These are phyloP conservation scores for Fusarium longipes DNA, from an alignment of 2,329 filamentous ascomycete species.

Conservation along the genomic window DNA sequence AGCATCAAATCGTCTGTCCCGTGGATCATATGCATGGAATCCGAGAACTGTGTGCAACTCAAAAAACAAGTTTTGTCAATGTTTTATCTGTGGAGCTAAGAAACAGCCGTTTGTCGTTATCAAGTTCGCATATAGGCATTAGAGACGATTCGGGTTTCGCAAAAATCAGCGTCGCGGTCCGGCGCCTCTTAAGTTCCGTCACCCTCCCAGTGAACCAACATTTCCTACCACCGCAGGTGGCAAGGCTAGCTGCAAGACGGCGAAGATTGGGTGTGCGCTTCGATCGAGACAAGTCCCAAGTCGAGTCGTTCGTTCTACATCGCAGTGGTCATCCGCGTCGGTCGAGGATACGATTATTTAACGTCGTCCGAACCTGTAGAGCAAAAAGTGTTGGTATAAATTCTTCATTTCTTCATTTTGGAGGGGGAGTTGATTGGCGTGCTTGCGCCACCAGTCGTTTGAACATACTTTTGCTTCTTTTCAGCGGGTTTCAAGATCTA, in stretches of 20 bases:
- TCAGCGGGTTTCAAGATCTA: constrained; percentile 99
- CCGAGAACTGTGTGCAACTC: constrained; percentile 43
- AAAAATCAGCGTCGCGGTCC: constrained; percentile 46
- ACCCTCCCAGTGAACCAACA: constrained; percentile 47
- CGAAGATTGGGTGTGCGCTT: constrained; percentile 42
- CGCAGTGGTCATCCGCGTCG: constrained; percentile 41
- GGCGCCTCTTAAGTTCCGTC: constrained; percentile 44
- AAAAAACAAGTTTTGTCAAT: constrained; percentile 50
- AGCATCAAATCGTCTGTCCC: constrained; percentile 34
- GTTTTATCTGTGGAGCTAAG: constrained; percentile 56
- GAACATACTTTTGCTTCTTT: constrained; percentile 99
- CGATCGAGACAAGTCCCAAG: constrained; percentile 41
- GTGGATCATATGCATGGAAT: constrained; percentile 38
- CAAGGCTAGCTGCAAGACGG: constrained; percentile 48
- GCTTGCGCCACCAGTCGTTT: constrained; percentile 71
- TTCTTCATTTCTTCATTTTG: constrained; percentile 43
- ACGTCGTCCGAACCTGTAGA: constrained; percentile 95
- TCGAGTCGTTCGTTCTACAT: constrained; percentile 42
- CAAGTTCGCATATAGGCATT: constrained; percentile 54
- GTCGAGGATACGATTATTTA: constrained; percentile 62
- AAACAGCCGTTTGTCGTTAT: constrained; percentile 57
- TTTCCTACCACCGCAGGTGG: constrained; percentile 45
- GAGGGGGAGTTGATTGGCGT: constrained; percentile 42
- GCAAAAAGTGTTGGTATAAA: constrained; percentile 72
- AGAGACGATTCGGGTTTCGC: constrained; percentile 51